These are phyloP conservation scores for Arthromyces matolae DNA, from an alignment of 768 basidiomycete genomes.

Conservation along the genomic window DNA sequence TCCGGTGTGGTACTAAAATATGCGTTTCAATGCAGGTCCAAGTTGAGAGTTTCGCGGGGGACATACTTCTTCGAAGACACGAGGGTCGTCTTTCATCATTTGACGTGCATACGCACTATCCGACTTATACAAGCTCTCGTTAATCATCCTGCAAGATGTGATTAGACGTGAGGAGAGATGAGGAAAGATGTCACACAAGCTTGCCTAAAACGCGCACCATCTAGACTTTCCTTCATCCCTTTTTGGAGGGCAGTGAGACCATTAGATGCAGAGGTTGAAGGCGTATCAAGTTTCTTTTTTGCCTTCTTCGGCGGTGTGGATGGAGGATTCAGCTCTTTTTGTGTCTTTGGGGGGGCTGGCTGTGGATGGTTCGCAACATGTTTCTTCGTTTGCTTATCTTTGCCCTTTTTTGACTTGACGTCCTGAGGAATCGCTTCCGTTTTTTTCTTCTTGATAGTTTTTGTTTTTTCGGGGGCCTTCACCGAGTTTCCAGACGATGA, in stretches of 20 bases:
- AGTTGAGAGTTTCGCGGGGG: no score
- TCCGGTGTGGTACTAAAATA: conserved; percentile 92
- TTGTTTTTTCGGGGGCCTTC: conserved; percentile 4
- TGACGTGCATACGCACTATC: conserved; percentile 67
- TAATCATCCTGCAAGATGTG: conserved; percentile 62
- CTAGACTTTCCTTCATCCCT: conserved; percentile 72
- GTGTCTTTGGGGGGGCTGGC: neutral
- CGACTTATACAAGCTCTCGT: conserved; percentile 89
- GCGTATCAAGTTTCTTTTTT: conserved; percentile 5
- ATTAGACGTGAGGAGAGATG: neutral
- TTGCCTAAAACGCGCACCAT: conserved; percentile 87
- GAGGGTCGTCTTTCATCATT: conserved; percentile 83
- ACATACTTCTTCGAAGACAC: conserved; percentile 77
- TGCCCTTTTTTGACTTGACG: neutral
- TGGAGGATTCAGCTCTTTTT: neutral
- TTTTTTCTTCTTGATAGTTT: conserved; percentile 12
- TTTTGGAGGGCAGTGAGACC: conserved; percentile 71
- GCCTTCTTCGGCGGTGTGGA: conserved; percentile 9
- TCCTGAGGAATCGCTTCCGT: neutral
- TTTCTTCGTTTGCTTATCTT: neutral
- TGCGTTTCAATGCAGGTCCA: no score
- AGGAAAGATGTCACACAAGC: conserved; percentile 11
- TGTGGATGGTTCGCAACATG: neutral
- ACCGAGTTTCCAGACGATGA: conserved; percentile 14
- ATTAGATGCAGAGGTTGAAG: neutral